phyloP scores from a whole-genome alignment of 257 asterid species.

The Linderniella brevidens region DNA sequence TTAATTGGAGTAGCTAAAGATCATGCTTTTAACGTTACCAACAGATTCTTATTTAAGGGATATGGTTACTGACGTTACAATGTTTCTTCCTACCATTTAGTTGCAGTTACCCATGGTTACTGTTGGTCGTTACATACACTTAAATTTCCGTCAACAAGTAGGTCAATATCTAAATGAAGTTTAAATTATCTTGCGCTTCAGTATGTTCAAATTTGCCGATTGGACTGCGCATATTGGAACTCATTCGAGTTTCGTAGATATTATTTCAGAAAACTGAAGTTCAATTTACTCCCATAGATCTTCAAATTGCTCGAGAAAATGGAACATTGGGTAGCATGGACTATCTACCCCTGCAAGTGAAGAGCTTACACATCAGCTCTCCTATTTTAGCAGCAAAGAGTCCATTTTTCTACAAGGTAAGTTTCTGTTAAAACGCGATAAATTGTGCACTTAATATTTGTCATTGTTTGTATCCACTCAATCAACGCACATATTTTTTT shows the following conservation, averaged over 20 bases:
- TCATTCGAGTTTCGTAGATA: background rate
- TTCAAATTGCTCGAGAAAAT: constrained; percentile 18
- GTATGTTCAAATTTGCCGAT: too few relatives aligned
- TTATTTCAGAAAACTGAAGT: background rate
- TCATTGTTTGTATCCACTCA: constrained; percentile 3
- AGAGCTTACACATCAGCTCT: constrained; percentile 66
- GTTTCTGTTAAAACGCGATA: constrained; percentile 1
- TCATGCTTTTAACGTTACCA: too few relatives aligned
- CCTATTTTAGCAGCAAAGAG: constrained; percentile 86
- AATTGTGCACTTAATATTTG: background rate
- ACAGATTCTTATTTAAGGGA: too few relatives aligned
- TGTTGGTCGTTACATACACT: too few relatives aligned
- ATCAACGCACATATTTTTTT: constrained; percentile 10
- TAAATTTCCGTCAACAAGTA: too few relatives aligned
- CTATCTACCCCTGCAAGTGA: constrained; percentile 21
- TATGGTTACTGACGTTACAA: too few relatives aligned
- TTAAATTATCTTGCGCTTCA: too few relatives aligned
- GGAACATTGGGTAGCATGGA: constrained; percentile 32
- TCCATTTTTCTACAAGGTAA: constrained; percentile 58
- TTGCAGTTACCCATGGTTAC: too few relatives aligned
- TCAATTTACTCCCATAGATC: constrained; percentile 16
- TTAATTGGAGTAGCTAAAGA: too few relatives aligned
- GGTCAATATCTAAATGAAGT: too few relatives aligned
- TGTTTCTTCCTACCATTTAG: too few relatives aligned
- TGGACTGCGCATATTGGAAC: background rate